These are phyloP conservation scores for Sporothrix dimorphospora DNA, from an alignment of 2,329 filamentous ascomycete genomes.

Conservation along the genomic window DNA sequence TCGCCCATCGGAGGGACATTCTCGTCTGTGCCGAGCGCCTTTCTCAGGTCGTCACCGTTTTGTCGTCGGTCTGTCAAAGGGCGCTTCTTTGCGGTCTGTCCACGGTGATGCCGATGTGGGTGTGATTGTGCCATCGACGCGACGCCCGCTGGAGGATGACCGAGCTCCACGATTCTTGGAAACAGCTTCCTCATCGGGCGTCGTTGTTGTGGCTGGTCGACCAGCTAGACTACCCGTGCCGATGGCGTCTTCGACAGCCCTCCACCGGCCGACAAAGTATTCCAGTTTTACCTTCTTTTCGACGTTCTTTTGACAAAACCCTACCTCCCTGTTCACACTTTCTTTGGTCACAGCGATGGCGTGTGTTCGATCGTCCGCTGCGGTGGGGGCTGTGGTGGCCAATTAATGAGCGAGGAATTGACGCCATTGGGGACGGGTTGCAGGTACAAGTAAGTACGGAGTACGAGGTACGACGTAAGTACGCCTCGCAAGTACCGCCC, in stretches of 20 bases:
- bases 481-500: not conserved
- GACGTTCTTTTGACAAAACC: not conserved
- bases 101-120: not conserved
- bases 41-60: too few species aligned
- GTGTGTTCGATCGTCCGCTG: slow-evolving; percentile 2
- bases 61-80: not conserved
- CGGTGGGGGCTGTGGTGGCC: not conserved
- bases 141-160: not conserved
- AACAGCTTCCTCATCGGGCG: not conserved
- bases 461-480: too few species aligned
- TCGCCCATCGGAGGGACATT: not conserved
- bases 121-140: slow-evolving; percentile 7
- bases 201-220: not conserved
- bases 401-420: not conserved
- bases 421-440: slow-evolving; percentile 10
- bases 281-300: not conserved
- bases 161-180: not conserved
- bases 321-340: not conserved
- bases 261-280: not conserved
- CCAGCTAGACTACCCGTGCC: not conserved
- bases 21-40: not conserved
- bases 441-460: too few species aligned
- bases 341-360: not conserved
- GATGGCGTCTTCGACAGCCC: not conserved
- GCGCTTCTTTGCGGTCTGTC: not conserved